These are phyloP conservation scores for Phytophthora pistaciae DNA, from an alignment of 352 stramenopile species.

Conservation along the genomic window DNA sequence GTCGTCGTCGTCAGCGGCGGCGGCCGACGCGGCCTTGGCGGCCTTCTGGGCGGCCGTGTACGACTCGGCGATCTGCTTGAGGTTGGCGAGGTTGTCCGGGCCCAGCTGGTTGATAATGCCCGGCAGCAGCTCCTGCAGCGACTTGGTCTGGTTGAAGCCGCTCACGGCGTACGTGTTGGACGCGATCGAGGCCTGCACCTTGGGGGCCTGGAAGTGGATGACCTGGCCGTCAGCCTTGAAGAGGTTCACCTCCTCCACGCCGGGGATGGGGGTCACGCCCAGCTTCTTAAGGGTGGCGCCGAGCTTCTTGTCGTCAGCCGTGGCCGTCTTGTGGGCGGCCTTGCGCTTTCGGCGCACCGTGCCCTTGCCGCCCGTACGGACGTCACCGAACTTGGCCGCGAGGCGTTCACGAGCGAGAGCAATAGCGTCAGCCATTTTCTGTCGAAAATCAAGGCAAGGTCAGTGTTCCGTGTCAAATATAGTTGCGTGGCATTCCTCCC, in stretches of 20 bases:
- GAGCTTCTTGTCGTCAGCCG: constrained; percentile 98
- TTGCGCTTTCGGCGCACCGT: constrained; percentile 97
- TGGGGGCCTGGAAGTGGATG: constrained; percentile 98
- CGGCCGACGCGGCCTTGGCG: constrained; percentile 73
- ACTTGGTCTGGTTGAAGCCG: constrained; percentile 96
- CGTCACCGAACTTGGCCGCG: constrained; percentile 88
- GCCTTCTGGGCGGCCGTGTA: constrained; percentile 84
- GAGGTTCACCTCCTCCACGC: constrained; percentile 99
- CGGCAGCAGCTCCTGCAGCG: constrained; percentile 97
- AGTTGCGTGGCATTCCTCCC: background rate
- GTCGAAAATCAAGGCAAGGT: background rate
- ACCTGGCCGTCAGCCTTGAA: constrained; percentile 99
- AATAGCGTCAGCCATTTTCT: constrained; percentile 91
- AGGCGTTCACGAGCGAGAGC: constrained; percentile 88
- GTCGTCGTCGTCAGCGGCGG: constrained; percentile 83
- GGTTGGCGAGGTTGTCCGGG: constrained; percentile 96
- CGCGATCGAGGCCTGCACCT: constrained; percentile 98
- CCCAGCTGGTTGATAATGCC: constrained; percentile 99
- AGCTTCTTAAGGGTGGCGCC: constrained; percentile 98
- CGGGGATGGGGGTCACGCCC: constrained; percentile 97
- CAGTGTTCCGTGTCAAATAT: background rate
- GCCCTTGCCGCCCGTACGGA: constrained; percentile 97
- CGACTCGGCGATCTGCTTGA: constrained; percentile 95
- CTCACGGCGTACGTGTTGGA: constrained; percentile 99
- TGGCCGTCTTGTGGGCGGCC: constrained; percentile 92